These are phyloP conservation scores for Termitomyces sp. DNA, from an alignment of 768 basidiomycete species.

Conservation along the genomic window DNA sequence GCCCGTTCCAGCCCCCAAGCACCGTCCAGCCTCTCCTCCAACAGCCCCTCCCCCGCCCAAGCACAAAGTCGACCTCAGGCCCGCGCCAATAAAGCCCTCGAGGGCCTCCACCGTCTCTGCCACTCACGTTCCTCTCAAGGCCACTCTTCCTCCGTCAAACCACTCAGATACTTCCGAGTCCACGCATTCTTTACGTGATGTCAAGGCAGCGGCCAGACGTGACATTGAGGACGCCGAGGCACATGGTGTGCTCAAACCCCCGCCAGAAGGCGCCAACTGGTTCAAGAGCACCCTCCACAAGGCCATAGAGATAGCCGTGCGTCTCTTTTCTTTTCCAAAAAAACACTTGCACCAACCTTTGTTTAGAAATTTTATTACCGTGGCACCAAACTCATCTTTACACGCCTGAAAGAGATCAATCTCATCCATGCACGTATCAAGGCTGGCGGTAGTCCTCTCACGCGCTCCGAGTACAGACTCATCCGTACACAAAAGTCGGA, in stretches of 20 bases:
- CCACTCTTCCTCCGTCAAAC: constrained; percentile 22
- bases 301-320: constrained; percentile 39
- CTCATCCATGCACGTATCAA: constrained; percentile 52
- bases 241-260: constrained; percentile 65
- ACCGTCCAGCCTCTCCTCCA: constrained; percentile 2
- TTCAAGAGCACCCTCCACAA: constrained; percentile 47
- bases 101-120: constrained; percentile 20
- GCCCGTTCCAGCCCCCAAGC: constrained; percentile 18
- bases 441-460: constrained; percentile 56
- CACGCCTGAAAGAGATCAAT: constrained; percentile 49
- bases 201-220: constrained; percentile 50
- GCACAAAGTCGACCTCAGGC: constrained; percentile 54
- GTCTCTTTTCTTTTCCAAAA: constrained; percentile 11
- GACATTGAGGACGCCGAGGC: constrained; percentile 63
- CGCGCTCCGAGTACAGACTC: constrained; percentile 66
- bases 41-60: constrained; percentile 28
- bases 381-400: constrained; percentile 68
- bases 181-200: constrained; percentile 20
- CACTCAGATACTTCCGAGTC: not conserved
- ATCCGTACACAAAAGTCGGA: constrained; percentile 65
- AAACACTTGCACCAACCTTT: not conserved
- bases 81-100: constrained; percentile 50
- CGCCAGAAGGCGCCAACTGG: constrained; percentile 57
- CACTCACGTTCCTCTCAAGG: constrained; percentile 23
- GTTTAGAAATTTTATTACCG: constrained; percentile 78